Base-by-base conservation (phyloP, 768 basidiomycete genomes). In the Flagelloscypha sp. region DNA sequence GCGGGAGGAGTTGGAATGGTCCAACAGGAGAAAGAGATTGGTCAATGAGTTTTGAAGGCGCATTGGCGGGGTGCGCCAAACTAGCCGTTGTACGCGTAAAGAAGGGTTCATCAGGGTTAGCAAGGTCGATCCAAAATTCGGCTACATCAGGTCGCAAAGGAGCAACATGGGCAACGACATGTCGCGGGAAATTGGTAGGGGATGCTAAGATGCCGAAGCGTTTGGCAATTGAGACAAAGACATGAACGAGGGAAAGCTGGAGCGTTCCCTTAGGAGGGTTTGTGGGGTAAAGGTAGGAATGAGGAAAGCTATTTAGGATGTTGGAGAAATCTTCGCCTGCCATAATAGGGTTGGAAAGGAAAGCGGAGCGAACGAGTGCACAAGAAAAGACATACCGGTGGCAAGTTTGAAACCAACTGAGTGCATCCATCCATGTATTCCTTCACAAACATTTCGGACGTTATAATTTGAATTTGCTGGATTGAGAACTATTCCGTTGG, bases 161-260 rank as follows among this genome's bases (percentile, higher is more conserved):
- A 8, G 57, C 48, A 28, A 82, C 63, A 36, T 74, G 59, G 9
- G 63, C 74, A 22, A 79, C 48, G 10, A 82, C 78, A 33, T 62
- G 64, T 7, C 55, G 53, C 5, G 79, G 80, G 37, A 76, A 76
- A 44, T 74, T 65, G 12, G 76, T 52, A 0, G 79, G 77, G 4
- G 59, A 61, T 0, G 75, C 75, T 6, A 49, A 42, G 12, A 81
- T 57, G 17, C 68, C 72, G 1, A 80, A 49, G 22, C 72, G 63
- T 11, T 65, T 61, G 12, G 66, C 66, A 28, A 82, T 54, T 12
- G 68, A 64, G 9, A 72, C 64, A 40, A 78, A 82, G 16, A 77
- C 48, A 52, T 72, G 75, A 24, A 70, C 69, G 27, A 81, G 57
- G 8, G 74, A 75, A 31, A 82, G 68, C 0, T 79, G 78, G 28